Evolutionary conservation across 1,139 yeast species (phyloP), one percentile per base, ranked within the genome.

Genomic region (Pichia sp.): DNA sequence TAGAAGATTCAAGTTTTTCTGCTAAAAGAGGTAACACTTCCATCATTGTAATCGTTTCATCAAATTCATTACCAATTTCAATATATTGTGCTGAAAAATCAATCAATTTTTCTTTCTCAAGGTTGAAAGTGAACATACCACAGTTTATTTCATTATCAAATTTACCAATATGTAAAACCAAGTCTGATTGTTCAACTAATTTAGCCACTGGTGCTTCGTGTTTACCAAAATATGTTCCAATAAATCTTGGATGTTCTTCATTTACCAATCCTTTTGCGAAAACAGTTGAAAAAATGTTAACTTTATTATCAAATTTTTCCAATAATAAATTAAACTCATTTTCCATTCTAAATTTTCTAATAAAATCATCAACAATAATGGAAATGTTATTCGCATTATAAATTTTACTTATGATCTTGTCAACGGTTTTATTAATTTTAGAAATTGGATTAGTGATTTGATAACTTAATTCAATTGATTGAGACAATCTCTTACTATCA

Each of bases 141-240:
- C 70, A 68, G 54, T 80, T 79, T 49, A 71, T 64, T 61, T 80
- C 86, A 50, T 70, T 71, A 47, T 69, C 68, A 43, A 68, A 69
- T 30, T 63, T 64, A 10, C 87, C 87, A 47, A 78, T 57, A 40
- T 67, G 68, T 28, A 80, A 52, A 27, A 79, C 63, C 30, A 75
- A 59, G 53, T 79, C 85, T 35, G 75, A 64, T 33, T 66, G 66
- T 39, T 73, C 63, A 12, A 59, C 47, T 1, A 64, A 58, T 7
- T 52, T 64, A 27, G 71, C 64, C 35, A 77, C 76, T 4, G 44
- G 37, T 28, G 62, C 64, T 4, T 78, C 73, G 32, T 65, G 58
- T 30, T 53, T 61, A 11, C 87, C 89, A 45, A 65, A 68, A 60
- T 83, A 85, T 4, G 76, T 71, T 16, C 95, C 96, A 42, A 78